Percentiles rank a stretch among this genome's conserved stretches.
Evolutionary conservation across 345 rosid species (phyloP).

Genomic region (Melaleuca quinquenervia): DNA sequence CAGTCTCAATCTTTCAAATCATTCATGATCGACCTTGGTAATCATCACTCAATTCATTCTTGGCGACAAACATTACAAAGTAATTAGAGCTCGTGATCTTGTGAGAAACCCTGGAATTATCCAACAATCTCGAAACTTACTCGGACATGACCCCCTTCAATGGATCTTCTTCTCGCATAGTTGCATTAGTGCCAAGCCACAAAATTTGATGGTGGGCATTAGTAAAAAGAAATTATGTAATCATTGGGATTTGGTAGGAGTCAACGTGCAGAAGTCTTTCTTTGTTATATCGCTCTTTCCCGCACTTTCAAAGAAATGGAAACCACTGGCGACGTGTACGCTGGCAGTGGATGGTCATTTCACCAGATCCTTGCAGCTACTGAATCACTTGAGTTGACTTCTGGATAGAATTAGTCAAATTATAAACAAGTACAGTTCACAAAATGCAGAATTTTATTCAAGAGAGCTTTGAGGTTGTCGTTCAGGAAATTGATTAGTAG

Average conservation of each 20-base stretch:
- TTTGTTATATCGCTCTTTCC: neutral
- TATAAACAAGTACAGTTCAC: neutral
- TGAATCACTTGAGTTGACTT: neutral
- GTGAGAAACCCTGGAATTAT: neutral
- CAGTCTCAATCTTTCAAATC: too few species aligned
- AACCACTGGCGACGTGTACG: neutral
- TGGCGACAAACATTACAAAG: neutral
- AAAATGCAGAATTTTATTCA: neutral
- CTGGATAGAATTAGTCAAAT: neutral
- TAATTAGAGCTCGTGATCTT: neutral
- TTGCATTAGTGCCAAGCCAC: neutral
- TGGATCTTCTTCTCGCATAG: neutral
- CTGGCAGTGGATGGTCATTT: neutral
- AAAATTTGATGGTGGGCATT: neutral
- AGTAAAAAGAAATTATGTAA: neutral
- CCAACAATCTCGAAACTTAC: neutral
- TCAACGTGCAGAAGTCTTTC: neutral
- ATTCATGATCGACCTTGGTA: too few species aligned
- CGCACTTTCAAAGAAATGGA: neutral
- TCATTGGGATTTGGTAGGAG: neutral
- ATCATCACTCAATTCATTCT: neutral
- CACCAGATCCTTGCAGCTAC: neutral
- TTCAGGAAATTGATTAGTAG: neutral
- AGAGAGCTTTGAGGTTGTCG: neutral
- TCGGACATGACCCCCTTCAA: neutral